Evolutionary conservation across 1,139 yeast genomes (phyloP), one percentile per base, ranked within the genome.

Genomic region (Blastobotrys persicus): DNA sequence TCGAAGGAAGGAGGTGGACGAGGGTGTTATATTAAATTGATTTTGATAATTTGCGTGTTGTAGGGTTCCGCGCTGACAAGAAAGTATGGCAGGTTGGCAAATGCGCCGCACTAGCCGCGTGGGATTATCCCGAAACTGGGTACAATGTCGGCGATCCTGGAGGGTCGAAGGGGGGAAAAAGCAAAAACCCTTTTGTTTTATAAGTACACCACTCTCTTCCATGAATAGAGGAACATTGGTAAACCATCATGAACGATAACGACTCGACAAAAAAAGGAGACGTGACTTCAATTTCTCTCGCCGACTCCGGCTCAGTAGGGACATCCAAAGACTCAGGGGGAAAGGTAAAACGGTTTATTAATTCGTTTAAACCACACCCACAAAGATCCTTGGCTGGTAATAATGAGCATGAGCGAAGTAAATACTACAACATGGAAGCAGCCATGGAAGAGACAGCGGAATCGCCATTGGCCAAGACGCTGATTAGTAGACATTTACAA

Each of bases 401-500:
- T 14, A 63, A 63, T 12, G 62, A 54, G 28, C 44, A 59, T 28
- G 42, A 50, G 14, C 53, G 51, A 9, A 49, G 51, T 18, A 61
- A 57, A 32, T 51, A 54, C 31, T 54, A 53, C 16, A 58, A 57
- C 28, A 53, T 61, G 53, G 65, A 63, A 46, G 51, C 53, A 19
- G 61, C 65, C 4, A 62, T 64, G 42, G 48, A 53, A 16, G 63
- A 64, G 33, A 62, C 68, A 4, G 65, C 67, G 9, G 56, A 57
- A 39, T 56, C 77, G n/a, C 75, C 75, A 1, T 62, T 75, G 49
- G 63, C 65, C 31, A 63, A 77, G 49, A 66, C 68, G 4, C 69
- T 77, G 52, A 70, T 76, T 55, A 68, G 70, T 46, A 72, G 84
- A 48, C 85, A 80, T 56, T 46, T 55, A 73, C 78, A 81, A 59